Evolutionary conservation across 108 stramenopile genomes (phyloP).

Genomic region (Cyclostephanos invisitatus): DNA sequence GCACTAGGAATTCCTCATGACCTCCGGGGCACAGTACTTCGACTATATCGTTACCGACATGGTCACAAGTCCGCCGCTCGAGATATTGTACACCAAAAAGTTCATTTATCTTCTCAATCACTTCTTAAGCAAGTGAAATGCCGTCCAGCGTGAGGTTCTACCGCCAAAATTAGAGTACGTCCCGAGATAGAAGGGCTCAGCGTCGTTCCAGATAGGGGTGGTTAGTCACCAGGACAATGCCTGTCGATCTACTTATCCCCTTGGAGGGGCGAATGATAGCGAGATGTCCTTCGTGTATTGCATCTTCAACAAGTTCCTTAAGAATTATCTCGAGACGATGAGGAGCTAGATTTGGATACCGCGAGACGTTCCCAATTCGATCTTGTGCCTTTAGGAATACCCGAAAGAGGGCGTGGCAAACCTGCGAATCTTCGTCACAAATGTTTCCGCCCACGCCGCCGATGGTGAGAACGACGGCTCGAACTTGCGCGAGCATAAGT

Average conservation of each 20-base stretch:
- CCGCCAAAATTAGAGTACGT: conserved; percentile 62
- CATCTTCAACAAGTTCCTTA: conserved; percentile 87
- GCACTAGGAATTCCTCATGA: conserved; percentile 85
- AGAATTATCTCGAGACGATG: conserved; percentile 82
- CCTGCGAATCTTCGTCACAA: conserved; percentile 66
- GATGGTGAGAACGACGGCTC: conserved; percentile 33
- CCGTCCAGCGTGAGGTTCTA: conserved; percentile 67
- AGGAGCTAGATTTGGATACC: conserved; percentile 79
- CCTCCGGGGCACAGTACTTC: conserved; percentile 78
- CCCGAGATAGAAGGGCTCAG: conserved; percentile 42
- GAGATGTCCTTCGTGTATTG: conserved; percentile 75
- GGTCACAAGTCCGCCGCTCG: conserved; percentile 55
- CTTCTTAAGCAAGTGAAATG: conserved; percentile 86
- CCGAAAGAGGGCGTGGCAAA: conserved; percentile 63
- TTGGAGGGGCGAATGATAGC: conserved; percentile 45
- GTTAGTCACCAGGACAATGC: conserved; percentile 80
- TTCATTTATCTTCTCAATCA: conserved; percentile 84
- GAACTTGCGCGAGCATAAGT: conserved; percentile 22
- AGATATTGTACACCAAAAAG: conserved; percentile 76
- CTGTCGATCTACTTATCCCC: conserved; percentile 48
- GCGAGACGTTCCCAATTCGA: conserved; percentile 75
- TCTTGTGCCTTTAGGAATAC: conserved; percentile 81
- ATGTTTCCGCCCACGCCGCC: conserved; percentile 23
- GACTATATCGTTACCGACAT: conserved; percentile 83
- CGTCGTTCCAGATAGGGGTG: conserved; percentile 56